Evolutionary conservation across 2,329 filamentous ascomycete genomes (phyloP), one percentile per base, ranked within the genome.

Genomic region (Triangularia verruculosa): DNA sequence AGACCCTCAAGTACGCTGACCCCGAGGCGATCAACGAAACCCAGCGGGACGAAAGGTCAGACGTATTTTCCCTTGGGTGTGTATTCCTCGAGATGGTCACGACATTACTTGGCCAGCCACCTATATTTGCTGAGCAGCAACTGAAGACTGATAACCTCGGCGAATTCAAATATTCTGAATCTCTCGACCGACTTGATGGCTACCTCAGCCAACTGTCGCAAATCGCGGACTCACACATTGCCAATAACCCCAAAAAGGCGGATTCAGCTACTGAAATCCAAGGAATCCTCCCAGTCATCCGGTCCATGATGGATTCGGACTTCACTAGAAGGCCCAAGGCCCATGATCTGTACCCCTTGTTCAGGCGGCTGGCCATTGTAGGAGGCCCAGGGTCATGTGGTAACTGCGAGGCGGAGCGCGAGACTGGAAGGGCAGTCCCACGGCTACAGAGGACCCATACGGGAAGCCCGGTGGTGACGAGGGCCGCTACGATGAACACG

Each of bases 51-150:
- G 67, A 67, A 28, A 62, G 66, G 12, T 69, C 70, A 1, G 72
- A 74, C 51, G 69, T 74, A 15, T 74, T 72, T 64, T 71, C 70
- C 1, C 67, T 74, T 8, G 72, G 72, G 7, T 72, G 71, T 30
- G 72, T 74, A 4, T 74, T 67, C 39, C 64, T 74, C 3, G 72
- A 74, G 57, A 73, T 74, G 63, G 68, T 67, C 1, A 70, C 71
- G 5, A 69, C 71, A 1, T 64, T 74, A 9, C 65, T 72, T 28
- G 70, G 68, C 27, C 67, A 62, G 12, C 61, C 59, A 1, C 60
- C 68, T 9, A 20, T 12, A 1, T 71, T 68, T 27, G 68, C 69
- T 1, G 69, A 72, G 43, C 64, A 68, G 15, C 67, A 69, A 22
- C 66, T 72, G n/a, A 27, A 12, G 8, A 56, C 22, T 22, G 56